Evolutionary conservation across 2,329 filamentous ascomycete genomes (phyloP).

Genomic region (Colletotrichum limetticola): DNA sequence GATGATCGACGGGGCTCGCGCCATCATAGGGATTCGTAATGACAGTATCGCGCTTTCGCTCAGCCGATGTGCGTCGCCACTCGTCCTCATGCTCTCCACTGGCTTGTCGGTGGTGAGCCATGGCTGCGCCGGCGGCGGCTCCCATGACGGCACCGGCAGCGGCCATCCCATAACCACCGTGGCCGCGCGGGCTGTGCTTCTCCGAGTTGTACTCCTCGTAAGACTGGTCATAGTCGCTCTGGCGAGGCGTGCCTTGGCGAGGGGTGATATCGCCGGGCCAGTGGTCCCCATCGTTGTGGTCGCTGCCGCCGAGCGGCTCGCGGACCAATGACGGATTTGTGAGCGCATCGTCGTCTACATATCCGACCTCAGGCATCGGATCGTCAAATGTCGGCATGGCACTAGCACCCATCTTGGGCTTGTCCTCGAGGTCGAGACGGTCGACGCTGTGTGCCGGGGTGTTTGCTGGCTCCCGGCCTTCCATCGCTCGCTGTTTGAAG

Average conservation of each 20-base stretch:
- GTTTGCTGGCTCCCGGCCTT: conserved; percentile 64
- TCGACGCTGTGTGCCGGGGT: conserved; percentile 70
- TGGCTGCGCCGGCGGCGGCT: conserved; percentile 59
- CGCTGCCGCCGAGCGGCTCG: conserved; percentile 71
- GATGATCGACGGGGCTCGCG: conserved; percentile 69
- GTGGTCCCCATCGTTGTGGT: conserved; percentile 41
- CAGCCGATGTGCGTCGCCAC: conserved; percentile 70
- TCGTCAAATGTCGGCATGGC: conserved; percentile 76
- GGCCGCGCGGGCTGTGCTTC: conserved; percentile 1
- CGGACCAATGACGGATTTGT: conserved; percentile 89
- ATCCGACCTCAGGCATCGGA: conserved; percentile 82
- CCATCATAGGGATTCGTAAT: conserved; percentile 76
- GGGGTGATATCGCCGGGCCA: conserved; percentile 45
- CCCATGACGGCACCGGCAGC: conserved; percentile 65
- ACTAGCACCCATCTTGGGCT: conserved; percentile 72
- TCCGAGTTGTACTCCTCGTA: conserved; percentile 43
- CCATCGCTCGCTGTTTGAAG: conserved; percentile 73
- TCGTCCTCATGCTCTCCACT: conserved; percentile 72
- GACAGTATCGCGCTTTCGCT: conserved; percentile 73
- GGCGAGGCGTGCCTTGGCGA: conserved; percentile 46
- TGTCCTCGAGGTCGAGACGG: conserved; percentile 63
- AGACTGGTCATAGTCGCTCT: conserved; percentile 39
- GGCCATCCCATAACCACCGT: conserved; percentile 53
- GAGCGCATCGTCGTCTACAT: conserved; percentile 73
- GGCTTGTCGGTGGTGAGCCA: conserved; percentile 61